Evolutionary conservation across 805 yeast species (phyloP), one percentile per base, ranked within the genome.

Genomic region (Pichia kluyveri): DNA sequence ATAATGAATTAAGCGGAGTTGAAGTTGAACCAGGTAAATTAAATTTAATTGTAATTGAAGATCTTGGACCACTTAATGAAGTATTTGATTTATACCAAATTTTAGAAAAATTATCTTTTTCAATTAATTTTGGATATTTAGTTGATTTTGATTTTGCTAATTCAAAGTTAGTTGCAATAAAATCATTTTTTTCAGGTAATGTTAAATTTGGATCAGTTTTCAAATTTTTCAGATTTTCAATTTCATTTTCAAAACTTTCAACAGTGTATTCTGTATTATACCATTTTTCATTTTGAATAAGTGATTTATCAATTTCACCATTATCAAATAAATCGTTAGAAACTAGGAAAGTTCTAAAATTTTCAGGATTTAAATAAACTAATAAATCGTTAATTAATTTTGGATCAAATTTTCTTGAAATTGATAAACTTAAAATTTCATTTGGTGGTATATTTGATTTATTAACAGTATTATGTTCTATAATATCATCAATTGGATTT

Each of bases 51-150:
- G 77, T 76, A 31, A 89, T 77, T 43, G 77, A 71, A 0, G 93
- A 93, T 67, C 90, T 86, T 44, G 98, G 99, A 17, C 86, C 85
- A 71, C 84, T 79, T 60, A 91, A 86, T 44, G 82, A 79, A 55
- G 91, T 96, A 67, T 91, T 96, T 56, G 83, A 83, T 62, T 91
- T 91, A 63, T 72, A 86, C 98, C 98, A 91, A 37, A 86, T 68
- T 56, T 80, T 82, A 38, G 72, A 65, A 43, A 71, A 71, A 14
- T 73, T 65, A 42, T 73, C 71, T 42, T 75, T 71, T 50, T 74
- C 66, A 47, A 93, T 66, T 39, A 88, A 68, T 37, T 69, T 69
- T 1, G 97, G 96, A 51, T 76, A 77, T 30, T 56, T 50, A 30
- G 71, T 71, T 2, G 60, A 59, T 26, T 68, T 57, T 49, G 72